A percentile compares a stretch with the other conserved stretches of the same genome.
Evolutionary conservation across 768 basidiomycete species (phyloP).

Genomic region (Mycena floridula): DNA sequence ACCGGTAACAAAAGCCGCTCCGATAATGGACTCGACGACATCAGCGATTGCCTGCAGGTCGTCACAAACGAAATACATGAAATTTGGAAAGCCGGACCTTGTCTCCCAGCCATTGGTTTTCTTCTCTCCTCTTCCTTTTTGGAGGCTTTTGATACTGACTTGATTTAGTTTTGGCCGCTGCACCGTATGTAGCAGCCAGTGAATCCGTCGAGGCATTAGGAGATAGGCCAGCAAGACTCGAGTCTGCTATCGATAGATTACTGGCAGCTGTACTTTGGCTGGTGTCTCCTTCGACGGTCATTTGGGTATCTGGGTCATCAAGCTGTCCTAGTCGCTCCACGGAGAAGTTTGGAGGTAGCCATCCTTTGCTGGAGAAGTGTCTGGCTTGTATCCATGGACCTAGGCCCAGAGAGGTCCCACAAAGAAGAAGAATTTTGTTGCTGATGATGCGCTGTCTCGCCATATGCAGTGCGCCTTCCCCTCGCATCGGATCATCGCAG

Average conservation of each 20-base stretch:
- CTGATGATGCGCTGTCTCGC: slow-evolving; percentile 67
- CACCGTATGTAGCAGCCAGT: no score
- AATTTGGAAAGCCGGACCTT: slow-evolving; percentile 47
- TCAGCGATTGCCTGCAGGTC: slow-evolving; percentile 68
- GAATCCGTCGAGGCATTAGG: no score
- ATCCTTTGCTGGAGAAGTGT: slow-evolving; percentile 59
- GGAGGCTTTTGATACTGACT: no score
- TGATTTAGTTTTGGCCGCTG: no score
- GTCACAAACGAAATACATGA: not conserved
- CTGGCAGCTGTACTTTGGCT: no score
- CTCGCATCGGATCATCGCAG: slow-evolving; percentile 55
- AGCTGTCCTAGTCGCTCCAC: not conserved
- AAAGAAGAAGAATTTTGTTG: slow-evolving; percentile 58
- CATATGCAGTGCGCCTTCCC: slow-evolving; percentile 64
- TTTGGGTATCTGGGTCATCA: no score
- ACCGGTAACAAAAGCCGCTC: slow-evolving; percentile 72
- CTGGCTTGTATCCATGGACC: slow-evolving; percentile 71
- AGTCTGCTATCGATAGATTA: no score
- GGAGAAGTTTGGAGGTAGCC: slow-evolving; percentile 49
- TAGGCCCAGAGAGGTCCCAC: slow-evolving; percentile 52
- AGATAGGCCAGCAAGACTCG: no score
- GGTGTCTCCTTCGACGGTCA: no score
- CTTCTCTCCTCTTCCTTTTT: no score
- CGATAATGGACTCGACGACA: slow-evolving; percentile 80
- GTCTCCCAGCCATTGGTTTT: slow-evolving; percentile 67